Conservation (phyloP, 2,329 filamentous ascomycete genomes). For the Fusarium solani-melongenae region DNA sequence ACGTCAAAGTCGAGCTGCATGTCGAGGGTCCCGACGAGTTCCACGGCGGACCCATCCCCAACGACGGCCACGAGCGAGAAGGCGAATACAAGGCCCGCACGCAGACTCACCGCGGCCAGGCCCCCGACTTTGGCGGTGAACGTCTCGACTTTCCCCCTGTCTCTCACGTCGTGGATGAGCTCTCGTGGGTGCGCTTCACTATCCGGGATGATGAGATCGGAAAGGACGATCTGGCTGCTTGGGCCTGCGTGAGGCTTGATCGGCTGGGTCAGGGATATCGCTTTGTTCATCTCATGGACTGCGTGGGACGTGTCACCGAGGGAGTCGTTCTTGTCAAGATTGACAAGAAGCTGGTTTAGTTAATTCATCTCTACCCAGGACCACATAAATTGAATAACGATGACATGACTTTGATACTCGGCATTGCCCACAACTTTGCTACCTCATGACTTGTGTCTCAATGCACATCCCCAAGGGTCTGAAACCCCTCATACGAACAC, state of each 20-base stretch:
- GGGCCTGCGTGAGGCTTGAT: conserved; percentile 90
- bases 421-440: too few relatives aligned
- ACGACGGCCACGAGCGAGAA: conserved; percentile 53
- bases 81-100: conserved; percentile 69
- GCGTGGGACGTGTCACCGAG: conserved; percentile 71
- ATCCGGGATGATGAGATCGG: conserved; percentile 88
- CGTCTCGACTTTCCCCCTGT: conserved; percentile 67
- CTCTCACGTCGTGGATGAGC: conserved; percentile 70
- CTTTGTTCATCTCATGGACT: conserved; percentile 80
- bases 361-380: background rate
- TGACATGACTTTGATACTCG: too few relatives aligned
- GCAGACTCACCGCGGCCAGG: conserved; percentile 65
- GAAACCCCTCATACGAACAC: too few relatives aligned
- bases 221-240: conserved; percentile 82
- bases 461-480: too few relatives aligned
- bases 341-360: conserved; percentile 63
- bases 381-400: conserved; percentile 9
- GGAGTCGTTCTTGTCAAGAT: conserved; percentile 81
- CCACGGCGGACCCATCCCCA: conserved; percentile 50
- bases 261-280: conserved; percentile 80
- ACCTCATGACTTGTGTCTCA: too few relatives aligned
- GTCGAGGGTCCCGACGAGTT: conserved; percentile 72
- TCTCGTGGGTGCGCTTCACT: conserved; percentile 84
- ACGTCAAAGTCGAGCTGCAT: conserved; percentile 86
- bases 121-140: conserved; percentile 72